phyloP scores from a whole-genome alignment of 1,284 basidiomycete genomes.

The Pseudozyma sp. region DNA sequence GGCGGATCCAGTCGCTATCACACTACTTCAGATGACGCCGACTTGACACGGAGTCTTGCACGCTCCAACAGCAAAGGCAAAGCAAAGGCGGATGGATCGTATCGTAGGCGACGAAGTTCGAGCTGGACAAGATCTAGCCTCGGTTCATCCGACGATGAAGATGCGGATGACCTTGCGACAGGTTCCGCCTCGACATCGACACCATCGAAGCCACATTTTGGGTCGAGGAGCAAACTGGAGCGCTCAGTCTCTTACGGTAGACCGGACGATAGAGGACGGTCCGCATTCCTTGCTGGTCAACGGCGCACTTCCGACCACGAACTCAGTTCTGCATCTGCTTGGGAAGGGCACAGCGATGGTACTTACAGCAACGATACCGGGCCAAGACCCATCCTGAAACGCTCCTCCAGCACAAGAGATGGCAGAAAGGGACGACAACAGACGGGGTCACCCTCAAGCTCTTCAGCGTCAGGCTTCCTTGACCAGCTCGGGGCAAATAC shows the following conservation, averaged over 20 bases:
- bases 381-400: constrained; percentile 45
- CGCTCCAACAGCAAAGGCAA: constrained; percentile 43
- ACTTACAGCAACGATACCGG: constrained; percentile 19
- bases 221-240: not conserved
- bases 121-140: constrained; percentile 26
- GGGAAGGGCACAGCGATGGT: constrained; percentile 6
- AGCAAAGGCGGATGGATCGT: constrained; percentile 9
- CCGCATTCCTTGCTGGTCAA: constrained; percentile 12
- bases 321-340: constrained; percentile 10
- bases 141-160: constrained; percentile 18
- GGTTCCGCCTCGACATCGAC: constrained; percentile 9
- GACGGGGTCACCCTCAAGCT: constrained; percentile 12
- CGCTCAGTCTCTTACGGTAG: not conserved
- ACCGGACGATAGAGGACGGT: constrained; percentile 12
- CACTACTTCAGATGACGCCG: constrained; percentile 46
- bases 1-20: constrained; percentile 31
- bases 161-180: constrained; percentile 3
- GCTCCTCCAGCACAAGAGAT: constrained; percentile 31
- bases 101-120: constrained; percentile 18
- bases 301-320: constrained; percentile 36
- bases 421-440: constrained; percentile 26
- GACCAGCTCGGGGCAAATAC: constrained; percentile 35
- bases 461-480: constrained; percentile 14
- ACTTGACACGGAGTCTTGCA: constrained; percentile 36
- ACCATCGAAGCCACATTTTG: constrained; percentile 15